Evolutionary conservation across 768 basidiomycete genomes (phyloP).

Genomic region (Dioszegia crocea): DNA sequence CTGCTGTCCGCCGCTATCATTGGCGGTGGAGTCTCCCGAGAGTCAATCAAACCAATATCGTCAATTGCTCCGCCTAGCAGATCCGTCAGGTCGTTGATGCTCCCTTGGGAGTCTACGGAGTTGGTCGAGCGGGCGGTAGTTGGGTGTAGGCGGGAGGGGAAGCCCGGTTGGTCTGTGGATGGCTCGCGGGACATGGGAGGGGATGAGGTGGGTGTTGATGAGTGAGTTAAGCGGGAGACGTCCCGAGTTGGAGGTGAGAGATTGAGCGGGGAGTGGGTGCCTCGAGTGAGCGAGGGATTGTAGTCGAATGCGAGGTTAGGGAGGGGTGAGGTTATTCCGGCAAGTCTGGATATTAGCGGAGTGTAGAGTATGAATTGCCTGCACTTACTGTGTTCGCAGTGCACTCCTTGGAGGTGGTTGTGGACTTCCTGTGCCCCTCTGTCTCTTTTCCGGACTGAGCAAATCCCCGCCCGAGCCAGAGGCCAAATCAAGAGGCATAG

Average conservation of each 20-base stretch:
- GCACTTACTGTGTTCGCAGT: constrained; percentile 6
- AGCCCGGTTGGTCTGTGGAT: background rate
- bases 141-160: background rate
- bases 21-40: constrained; percentile 38
- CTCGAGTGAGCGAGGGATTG: background rate
- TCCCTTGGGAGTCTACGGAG: constrained; percentile 1
- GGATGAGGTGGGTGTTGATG: constrained; percentile 11
- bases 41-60: constrained; percentile 41
- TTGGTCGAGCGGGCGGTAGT: background rate
- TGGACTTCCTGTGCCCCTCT: constrained; percentile 12
- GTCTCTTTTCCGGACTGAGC: constrained; percentile 5
- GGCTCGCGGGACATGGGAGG: constrained; percentile 7
- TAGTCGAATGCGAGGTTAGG: constrained; percentile 1
- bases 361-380: too few species aligned
- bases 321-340: background rate
- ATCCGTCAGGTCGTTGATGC: constrained; percentile 40
- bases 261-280: background rate
- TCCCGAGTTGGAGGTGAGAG: background rate
- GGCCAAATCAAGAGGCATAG: constrained; percentile 8
- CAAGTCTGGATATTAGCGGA: background rate
- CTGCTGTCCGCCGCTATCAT: constrained; percentile 21
- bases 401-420: constrained; percentile 10
- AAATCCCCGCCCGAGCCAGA: constrained; percentile 7
- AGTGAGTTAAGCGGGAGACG: background rate
- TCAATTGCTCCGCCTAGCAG: constrained; percentile 44